These are phyloP conservation scores for Aspergillus sp. DNA, from an alignment of 2,329 filamentous ascomycete genomes.

Conservation along the genomic window DNA sequence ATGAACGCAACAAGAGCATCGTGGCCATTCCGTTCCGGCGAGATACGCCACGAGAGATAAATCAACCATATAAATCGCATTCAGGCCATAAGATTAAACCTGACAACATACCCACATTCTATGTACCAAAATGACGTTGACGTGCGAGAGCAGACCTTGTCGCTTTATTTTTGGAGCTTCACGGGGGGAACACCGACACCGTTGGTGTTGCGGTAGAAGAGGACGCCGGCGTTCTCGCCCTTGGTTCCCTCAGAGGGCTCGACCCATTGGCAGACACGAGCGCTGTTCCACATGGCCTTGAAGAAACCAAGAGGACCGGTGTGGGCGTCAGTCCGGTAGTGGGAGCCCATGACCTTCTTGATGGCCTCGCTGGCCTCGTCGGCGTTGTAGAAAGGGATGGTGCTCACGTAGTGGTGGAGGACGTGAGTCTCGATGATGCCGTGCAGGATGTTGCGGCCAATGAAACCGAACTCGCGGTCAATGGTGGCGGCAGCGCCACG, in stretches of 20 bases:
- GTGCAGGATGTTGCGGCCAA: slow-evolving; percentile 86
- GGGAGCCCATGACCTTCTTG: slow-evolving; percentile 89
- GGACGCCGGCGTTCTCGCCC: slow-evolving; percentile 77
- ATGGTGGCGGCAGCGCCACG: slow-evolving; percentile 94
- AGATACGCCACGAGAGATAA: slow-evolving; percentile 19
- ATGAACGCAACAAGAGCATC: neutral
- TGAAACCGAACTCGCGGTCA: slow-evolving; percentile 95
- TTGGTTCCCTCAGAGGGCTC: slow-evolving; percentile 81
- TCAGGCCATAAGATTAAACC: slow-evolving; percentile 6
- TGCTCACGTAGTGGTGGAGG: slow-evolving; percentile 94
- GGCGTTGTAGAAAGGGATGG: slow-evolving; percentile 94
- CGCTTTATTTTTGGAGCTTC: slow-evolving; percentile 39
- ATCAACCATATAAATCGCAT: slow-evolving; percentile 5
- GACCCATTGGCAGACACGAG: slow-evolving; percentile 93
- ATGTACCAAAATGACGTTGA: slow-evolving; percentile 11
- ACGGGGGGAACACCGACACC: slow-evolving; percentile 67
- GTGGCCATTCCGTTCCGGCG: slow-evolving; percentile 27
- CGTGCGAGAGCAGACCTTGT: neutral
- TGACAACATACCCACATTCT: slow-evolving; percentile 14
- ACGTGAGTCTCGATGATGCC: slow-evolving; percentile 98
- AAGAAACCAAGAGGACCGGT: slow-evolving; percentile 82
- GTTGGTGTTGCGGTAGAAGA: slow-evolving; percentile 96
- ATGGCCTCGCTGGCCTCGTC: slow-evolving; percentile 94
- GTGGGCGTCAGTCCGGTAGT: slow-evolving; percentile 82
- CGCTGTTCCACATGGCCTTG: slow-evolving; percentile 74